phyloP scores from a whole-genome alignment of 2,329 filamentous ascomycete species.

The Diaporthe vexans region DNA sequence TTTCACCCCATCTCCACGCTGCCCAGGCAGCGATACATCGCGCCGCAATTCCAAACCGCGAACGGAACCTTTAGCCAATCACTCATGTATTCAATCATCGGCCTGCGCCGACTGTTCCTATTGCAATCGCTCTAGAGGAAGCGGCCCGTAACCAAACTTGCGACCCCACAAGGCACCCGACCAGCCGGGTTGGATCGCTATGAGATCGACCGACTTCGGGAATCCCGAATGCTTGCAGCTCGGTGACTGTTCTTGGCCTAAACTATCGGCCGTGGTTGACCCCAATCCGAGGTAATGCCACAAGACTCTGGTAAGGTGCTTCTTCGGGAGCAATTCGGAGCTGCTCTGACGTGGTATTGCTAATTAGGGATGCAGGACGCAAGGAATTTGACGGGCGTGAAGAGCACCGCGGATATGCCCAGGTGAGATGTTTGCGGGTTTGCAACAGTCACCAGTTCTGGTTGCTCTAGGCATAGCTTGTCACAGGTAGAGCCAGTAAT shows the following conservation, averaged over 20 bases:
- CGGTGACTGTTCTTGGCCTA: not conserved
- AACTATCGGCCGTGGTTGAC: not conserved
- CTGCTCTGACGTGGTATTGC: no score
- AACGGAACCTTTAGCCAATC: not conserved
- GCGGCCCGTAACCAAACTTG: not conserved
- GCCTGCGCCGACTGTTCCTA: not conserved
- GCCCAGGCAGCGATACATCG: not conserved
- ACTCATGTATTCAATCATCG: not conserved
- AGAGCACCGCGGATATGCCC: no score
- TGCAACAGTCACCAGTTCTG: no score
- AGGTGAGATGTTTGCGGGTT: no score
- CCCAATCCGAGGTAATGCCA: not conserved
- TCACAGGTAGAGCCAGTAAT: no score
- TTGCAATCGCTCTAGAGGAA: not conserved
- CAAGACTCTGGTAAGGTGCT: no score
- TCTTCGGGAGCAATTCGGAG: no score
- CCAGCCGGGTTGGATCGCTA: not conserved
- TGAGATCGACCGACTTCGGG: no score
- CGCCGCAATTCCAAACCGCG: not conserved
- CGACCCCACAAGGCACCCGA: not conserved
- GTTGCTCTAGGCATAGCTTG: no score
- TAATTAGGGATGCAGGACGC: no score
- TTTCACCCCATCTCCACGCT: conserved; percentile 4
- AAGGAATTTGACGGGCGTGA: no score
- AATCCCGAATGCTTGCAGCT: not conserved